Conservation (phyloP, 2,329 filamentous ascomycete species). For the Xylaria sp. region DNA sequence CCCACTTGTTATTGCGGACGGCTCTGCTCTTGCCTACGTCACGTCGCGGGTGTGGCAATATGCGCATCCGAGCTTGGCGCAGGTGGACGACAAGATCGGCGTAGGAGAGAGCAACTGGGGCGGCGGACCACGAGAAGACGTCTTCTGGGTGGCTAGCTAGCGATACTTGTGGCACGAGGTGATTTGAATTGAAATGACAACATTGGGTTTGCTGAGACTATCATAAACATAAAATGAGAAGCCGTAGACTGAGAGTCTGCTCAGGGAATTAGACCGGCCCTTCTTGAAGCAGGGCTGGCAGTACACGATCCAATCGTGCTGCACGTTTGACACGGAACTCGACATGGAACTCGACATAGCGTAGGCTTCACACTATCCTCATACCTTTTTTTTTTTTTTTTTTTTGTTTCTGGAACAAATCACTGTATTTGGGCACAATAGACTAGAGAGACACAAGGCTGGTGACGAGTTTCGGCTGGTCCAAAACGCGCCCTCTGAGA, state of each 20-base stretch:
- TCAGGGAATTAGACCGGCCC: neutral
- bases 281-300: neutral
- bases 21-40: slow-evolving; percentile 13
- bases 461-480: neutral
- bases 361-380: neutral
- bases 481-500: neutral
- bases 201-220: neutral
- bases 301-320: neutral
- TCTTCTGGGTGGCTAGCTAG: neutral
- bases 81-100: neutral
- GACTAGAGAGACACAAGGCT: neutral
- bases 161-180: too few relatives aligned
- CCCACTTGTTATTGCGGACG: neutral
- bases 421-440: slow-evolving; percentile 8
- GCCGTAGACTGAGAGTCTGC: neutral
- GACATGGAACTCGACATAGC: neutral
- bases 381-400: neutral
- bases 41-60: neutral
- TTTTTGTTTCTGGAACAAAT: too few relatives aligned
- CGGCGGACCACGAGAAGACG: neutral
- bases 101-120: neutral
- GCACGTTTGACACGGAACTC: too few relatives aligned
- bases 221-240: neutral
- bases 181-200: too few relatives aligned
- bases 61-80: neutral